Evolutionary conservation across 495 filamentous ascomycete genomes (phyloP), one percentile per base, ranked within the genome.

Genomic region (Emericellopsis terricola): DNA sequence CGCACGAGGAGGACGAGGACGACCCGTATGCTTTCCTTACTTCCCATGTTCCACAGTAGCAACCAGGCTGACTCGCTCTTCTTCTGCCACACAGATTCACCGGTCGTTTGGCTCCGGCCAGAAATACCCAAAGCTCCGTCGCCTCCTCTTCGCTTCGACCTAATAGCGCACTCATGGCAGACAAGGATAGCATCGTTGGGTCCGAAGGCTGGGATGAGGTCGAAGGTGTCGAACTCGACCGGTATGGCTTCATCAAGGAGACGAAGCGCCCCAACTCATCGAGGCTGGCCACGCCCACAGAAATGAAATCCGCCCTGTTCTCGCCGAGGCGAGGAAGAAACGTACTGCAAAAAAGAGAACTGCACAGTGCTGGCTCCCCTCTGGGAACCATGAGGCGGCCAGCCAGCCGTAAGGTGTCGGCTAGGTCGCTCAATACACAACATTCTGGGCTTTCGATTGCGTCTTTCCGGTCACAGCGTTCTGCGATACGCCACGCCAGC

Each of bases 161-260:
- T 46, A 51, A 51, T 52, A 59, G 44, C 30, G 40, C 41, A 24
- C 23, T 32, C 15, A 42, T 47, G 32, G 42, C 31, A 29, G 49
- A 43, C 16, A 48, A 56, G 24, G 59, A 66, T 52, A 54, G 76
- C 10, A 82, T 84, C 10, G 86, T 85, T 11, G 87, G 87, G 0
- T 72, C 91, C 27, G 89, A 99, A 47, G 86, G 94, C 46, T 99
- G 89, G 91, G 78, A 87, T 44, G 77, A 94, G 52, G 57, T 99
- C 8, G 64, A 76, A n/a, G 78, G 69, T n/a, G 67, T 61, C 26
- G 81, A 92, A 50, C 80, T 96, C 28, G 89, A 99, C 55, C 65
- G 71, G 46, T 99, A 96, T 51, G 89, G 89, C 13, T 99, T 99
- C 59, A 96, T 99, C 51, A 66, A 45, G 62, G 39, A 59, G 47